Evolutionary conservation across 163 green algal genomes (phyloP).

Genomic region (Trebouxia gelatinosa): DNA sequence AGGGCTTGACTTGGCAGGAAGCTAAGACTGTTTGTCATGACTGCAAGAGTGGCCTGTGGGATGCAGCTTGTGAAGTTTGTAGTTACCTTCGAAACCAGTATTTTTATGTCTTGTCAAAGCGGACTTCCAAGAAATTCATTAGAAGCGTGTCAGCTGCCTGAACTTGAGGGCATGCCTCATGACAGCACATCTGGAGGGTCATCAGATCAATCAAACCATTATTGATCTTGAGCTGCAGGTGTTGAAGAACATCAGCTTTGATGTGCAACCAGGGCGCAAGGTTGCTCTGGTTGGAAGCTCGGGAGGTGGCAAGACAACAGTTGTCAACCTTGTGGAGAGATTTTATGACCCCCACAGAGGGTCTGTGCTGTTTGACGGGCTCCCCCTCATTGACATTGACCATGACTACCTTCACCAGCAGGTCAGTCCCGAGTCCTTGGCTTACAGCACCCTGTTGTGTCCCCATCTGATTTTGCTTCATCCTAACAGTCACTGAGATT

Average conservation of each 20-base stretch:
- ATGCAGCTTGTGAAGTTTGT: background rate
- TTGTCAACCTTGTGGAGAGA: slow-evolving; percentile 79
- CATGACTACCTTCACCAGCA: slow-evolving; percentile 62
- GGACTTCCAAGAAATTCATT: no score
- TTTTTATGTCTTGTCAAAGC: background rate
- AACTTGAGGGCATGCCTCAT: background rate
- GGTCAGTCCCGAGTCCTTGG: slow-evolving; percentile 16
- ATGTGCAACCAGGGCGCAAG: slow-evolving; percentile 40
- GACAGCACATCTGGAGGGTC: background rate
- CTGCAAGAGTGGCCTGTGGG: background rate
- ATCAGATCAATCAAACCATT: background rate
- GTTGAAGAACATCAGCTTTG: slow-evolving; percentile 40
- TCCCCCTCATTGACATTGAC: slow-evolving; percentile 50
- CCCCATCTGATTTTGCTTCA: no score
- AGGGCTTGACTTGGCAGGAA: no score
- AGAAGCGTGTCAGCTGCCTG: no score
- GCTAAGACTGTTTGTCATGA: background rate
- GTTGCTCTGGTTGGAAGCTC: slow-evolving; percentile 39
- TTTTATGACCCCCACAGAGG: slow-evolving; percentile 65
- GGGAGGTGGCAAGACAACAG: slow-evolving; percentile 81
- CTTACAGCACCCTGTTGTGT: background rate
- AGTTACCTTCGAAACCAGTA: background rate
- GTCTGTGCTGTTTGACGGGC: slow-evolving; percentile 54
- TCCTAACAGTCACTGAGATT: no score
- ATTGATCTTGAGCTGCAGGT: slow-evolving; percentile 20